Percentiles rank a stretch among this genome's conserved stretches.
phyloP scores from a whole-genome alignment of 257 asterid genomes.

The Nicotiana undulata region DNA sequence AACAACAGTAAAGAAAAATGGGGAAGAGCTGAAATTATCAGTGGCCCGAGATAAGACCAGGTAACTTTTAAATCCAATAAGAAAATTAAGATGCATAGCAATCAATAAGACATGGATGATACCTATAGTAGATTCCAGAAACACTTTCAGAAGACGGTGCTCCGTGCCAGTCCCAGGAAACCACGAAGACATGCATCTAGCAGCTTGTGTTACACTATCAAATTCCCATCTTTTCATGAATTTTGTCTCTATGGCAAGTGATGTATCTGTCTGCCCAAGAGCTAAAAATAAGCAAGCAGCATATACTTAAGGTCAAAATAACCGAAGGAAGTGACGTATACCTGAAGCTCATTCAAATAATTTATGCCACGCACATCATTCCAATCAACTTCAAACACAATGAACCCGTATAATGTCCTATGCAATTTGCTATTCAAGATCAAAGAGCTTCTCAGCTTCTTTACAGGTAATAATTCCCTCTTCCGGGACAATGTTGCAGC shows the following conservation, averaged over 20 bases:
- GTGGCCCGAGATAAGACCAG: neutral
- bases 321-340: slow-evolving; percentile 15
- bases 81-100: neutral
- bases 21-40: neutral
- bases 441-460: slow-evolving; percentile 70
- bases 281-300: neutral
- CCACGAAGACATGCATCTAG: slow-evolving; percentile 58
- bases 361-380: slow-evolving; percentile 79
- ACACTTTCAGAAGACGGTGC: slow-evolving; percentile 48
- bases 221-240: slow-evolving; percentile 96
- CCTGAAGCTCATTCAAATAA: slow-evolving; percentile 96
- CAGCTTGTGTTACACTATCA: slow-evolving; percentile 78
- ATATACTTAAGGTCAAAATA: neutral
- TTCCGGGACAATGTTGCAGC: slow-evolving; percentile 62
- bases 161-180: slow-evolving; percentile 70
- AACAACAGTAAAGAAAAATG: neutral
- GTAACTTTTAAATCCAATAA: neutral
- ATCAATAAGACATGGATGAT: neutral
- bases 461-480: slow-evolving; percentile 86
- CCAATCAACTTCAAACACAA: slow-evolving; percentile 91
- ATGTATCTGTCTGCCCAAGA: slow-evolving; percentile 69
- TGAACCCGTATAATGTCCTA: slow-evolving; percentile 85
- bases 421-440: slow-evolving; percentile 73
- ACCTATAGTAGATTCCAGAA: slow-evolving; percentile 64
- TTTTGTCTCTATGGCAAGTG: slow-evolving; percentile 84